Conservation (phyloP, 139 green algal species). For the Eudorina sp. region DNA sequence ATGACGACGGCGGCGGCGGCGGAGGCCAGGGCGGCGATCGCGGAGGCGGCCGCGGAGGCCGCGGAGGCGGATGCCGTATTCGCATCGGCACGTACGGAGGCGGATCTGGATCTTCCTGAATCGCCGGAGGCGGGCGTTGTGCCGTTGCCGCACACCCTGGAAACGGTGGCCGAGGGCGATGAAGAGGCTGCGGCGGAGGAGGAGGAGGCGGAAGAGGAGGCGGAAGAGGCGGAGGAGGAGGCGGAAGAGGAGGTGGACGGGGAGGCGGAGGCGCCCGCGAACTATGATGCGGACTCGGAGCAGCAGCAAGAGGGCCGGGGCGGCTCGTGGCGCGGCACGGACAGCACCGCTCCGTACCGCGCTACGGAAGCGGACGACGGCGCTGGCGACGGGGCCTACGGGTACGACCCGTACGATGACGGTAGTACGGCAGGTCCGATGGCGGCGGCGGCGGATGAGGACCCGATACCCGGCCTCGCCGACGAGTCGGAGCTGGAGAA, state of each 20-base stretch:
- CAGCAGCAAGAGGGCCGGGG: too few species aligned
- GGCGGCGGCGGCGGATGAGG: too few species aligned
- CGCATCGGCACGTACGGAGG: neutral
- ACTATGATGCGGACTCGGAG: neutral
- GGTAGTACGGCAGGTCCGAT: too few species aligned
- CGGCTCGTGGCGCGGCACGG: neutral
- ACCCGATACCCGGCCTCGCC: neutral
- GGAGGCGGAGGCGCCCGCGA: neutral
- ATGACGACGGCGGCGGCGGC: too few species aligned
- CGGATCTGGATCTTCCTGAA: neutral
- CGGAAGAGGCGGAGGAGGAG: neutral
- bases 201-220: neutral
- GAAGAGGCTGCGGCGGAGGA: neutral
- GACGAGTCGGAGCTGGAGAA: neutral
- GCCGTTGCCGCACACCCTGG: neutral
- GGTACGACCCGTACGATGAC: too few species aligned
- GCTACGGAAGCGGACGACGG: too few species aligned
- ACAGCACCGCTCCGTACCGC: too few species aligned
- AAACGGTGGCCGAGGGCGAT: neutral
- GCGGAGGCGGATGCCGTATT: too few species aligned
- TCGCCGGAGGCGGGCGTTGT: neutral
- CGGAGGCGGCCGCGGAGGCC: neutral
- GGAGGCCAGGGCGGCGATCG: neutral
- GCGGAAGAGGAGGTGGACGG: neutral
- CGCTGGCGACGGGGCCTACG: too few species aligned